These are phyloP conservation scores for Onygena corvina DNA, from an alignment of 2,329 filamentous ascomycete species.

Conservation along the genomic window DNA sequence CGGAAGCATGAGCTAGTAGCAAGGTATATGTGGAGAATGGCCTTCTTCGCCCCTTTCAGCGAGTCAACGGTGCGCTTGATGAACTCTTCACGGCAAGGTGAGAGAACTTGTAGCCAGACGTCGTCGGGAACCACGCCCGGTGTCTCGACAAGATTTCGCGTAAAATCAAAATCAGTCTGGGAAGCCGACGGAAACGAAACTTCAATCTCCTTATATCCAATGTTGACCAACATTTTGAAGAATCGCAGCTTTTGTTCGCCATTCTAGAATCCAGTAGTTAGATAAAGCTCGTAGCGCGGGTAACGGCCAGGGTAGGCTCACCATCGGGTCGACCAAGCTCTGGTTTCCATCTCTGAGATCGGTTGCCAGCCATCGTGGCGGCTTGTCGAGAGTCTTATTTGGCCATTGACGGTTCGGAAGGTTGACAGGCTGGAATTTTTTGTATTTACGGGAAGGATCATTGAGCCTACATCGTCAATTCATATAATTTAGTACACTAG, in stretches of 20 bases:
- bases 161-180: conserved; percentile 94
- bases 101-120: conserved; percentile 83
- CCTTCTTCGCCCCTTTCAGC: conserved; percentile 79
- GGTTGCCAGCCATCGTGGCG: conserved; percentile 81
- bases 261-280: conserved; percentile 44
- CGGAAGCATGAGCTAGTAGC: conserved; percentile 95
- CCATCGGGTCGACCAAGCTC: conserved; percentile 85
- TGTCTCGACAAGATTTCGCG: conserved; percentile 70
- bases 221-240: conserved; percentile 84
- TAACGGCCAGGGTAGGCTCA: conserved; percentile 31
- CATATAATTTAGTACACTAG: background rate
- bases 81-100: conserved; percentile 81
- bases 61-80: conserved; percentile 83
- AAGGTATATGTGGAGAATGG: conserved; percentile 88
- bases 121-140: conserved; percentile 75
- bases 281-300: background rate
- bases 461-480: conserved; percentile 32
- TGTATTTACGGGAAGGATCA: conserved; percentile 40
- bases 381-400: conserved; percentile 65
- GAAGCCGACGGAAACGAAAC: conserved; percentile 91
- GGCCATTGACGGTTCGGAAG: conserved; percentile 60
- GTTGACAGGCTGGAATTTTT: conserved; percentile 35
- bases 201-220: conserved; percentile 97
- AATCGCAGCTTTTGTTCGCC: conserved; percentile 90
- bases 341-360: conserved; percentile 90